These are phyloP conservation scores for Streptanthus diversifolius DNA, from an alignment of 345 rosid genomes.

Conservation along the genomic window DNA sequence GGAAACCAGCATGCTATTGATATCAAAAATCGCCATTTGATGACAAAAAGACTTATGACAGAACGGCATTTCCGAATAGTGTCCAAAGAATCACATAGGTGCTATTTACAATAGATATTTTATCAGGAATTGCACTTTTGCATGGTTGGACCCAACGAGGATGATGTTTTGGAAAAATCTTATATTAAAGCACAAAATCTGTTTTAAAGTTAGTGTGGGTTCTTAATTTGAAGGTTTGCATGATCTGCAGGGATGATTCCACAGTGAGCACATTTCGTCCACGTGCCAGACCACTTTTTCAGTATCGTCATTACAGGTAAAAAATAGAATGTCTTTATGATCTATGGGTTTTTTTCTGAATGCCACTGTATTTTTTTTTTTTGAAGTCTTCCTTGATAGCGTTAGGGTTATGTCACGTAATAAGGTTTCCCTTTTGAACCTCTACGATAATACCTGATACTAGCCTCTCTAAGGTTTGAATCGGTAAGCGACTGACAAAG, in stretches of 20 bases:
- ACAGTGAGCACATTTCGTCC: slow-evolving; percentile 87
- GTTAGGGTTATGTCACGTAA: not conserved
- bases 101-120: slow-evolving; percentile 12
- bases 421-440: slow-evolving; percentile 22
- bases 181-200: not conserved
- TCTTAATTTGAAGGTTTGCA: slow-evolving; percentile 20
- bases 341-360: not conserved
- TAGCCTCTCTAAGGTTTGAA: slow-evolving; percentile 9
- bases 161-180: not conserved
- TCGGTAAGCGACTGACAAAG: slow-evolving; percentile 9
- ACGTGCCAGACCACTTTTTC: slow-evolving; percentile 90
- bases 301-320: slow-evolving; percentile 96
- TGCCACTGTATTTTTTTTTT: not conserved
- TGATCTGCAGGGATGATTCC: slow-evolving; percentile 80
- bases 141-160: not conserved
- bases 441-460: slow-evolving; percentile 5
- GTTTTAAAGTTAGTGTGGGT: slow-evolving; percentile 8
- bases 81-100: not conserved
- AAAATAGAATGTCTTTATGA: slow-evolving; percentile 2
- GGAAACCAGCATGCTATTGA: slow-evolving; percentile 6
- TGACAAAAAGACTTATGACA: slow-evolving; percentile 3
- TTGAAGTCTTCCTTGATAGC: not conserved
- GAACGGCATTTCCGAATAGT: not conserved
- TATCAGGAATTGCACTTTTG: slow-evolving; percentile 5
- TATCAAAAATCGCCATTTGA: not conserved